These are phyloP conservation scores for Inonotus hispidus DNA, from an alignment of 1,284 basidiomycete genomes.

Conservation along the genomic window DNA sequence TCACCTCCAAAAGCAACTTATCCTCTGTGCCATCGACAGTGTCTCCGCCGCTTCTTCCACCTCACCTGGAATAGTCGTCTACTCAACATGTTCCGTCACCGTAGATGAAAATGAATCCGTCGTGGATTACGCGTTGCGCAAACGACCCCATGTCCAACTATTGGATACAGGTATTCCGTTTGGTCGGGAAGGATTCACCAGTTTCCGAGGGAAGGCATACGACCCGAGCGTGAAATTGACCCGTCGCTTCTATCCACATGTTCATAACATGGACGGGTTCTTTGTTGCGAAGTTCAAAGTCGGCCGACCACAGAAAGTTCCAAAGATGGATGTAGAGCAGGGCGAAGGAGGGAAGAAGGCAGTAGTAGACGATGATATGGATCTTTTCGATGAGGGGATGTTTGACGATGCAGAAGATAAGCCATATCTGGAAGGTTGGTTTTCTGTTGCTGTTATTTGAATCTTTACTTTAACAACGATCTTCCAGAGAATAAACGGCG, in stretches of 20 bases:
- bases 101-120: slow-evolving; percentile 99
- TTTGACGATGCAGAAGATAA: slow-evolving; percentile 72
- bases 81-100: slow-evolving; percentile 98
- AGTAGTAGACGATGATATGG: slow-evolving; percentile 24
- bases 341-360: slow-evolving; percentile 34
- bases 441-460: slow-evolving; percentile 10
- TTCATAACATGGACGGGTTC: slow-evolving; percentile 98
- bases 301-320: slow-evolving; percentile 61
- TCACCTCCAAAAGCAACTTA: slow-evolving; percentile 97
- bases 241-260: slow-evolving; percentile 87
- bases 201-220: slow-evolving; percentile 88
- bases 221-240: slow-evolving; percentile 77
- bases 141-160: slow-evolving; percentile 92
- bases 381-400: slow-evolving; percentile 29
- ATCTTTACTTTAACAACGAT: neutral
- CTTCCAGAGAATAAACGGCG: slow-evolving; percentile 62
- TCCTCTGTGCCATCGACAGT: slow-evolving; percentile 97
- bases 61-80: slow-evolving; percentile 87
- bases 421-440: slow-evolving; percentile 63
- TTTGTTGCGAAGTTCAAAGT: slow-evolving; percentile 98
- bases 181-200: slow-evolving; percentile 88
- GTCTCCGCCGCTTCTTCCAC: slow-evolving; percentile 85
- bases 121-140: slow-evolving; percentile 96
- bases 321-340: slow-evolving; percentile 25
- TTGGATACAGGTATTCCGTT: slow-evolving; percentile 94